A percentile compares a stretch with the other conserved stretches of the same genome.
phyloP scores from a whole-genome alignment of 2,329 filamentous ascomycete genomes.

The Monilinia aucupariae region DNA sequence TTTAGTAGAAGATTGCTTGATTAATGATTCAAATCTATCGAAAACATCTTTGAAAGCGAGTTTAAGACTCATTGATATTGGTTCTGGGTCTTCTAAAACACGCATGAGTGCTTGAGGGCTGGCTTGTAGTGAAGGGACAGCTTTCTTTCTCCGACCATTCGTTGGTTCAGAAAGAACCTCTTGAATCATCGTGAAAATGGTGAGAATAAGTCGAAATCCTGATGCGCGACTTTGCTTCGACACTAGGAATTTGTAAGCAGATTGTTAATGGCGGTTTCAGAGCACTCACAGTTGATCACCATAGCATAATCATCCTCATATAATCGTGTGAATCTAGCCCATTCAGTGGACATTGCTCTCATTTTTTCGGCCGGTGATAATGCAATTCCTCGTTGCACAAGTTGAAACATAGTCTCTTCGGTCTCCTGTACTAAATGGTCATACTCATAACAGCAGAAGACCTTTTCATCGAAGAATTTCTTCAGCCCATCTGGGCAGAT shows the following conservation, averaged over 20 bases:
- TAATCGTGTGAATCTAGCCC: constrained; percentile 41
- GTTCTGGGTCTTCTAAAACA: constrained; percentile 32
- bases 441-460: constrained; percentile 43
- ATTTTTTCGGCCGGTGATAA: constrained; percentile 44
- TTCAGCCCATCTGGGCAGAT: constrained; percentile 37
- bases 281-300: constrained; percentile 36
- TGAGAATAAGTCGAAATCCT: constrained; percentile 35
- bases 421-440: constrained; percentile 37
- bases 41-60: constrained; percentile 33
- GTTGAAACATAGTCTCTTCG: constrained; percentile 45
- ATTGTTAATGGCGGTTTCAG: not conserved
- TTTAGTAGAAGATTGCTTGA: constrained; percentile 31
- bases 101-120: constrained; percentile 31
- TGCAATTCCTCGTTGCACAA: constrained; percentile 43
- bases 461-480: constrained; percentile 37
- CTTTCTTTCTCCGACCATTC: constrained; percentile 15
- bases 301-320: constrained; percentile 40
- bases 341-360: constrained; percentile 41
- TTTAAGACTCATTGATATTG: constrained; percentile 32
- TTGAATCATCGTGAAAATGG: constrained; percentile 36
- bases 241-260: constrained; percentile 23
- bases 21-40: constrained; percentile 32
- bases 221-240: constrained; percentile 35
- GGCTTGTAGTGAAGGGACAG: constrained; percentile 31
- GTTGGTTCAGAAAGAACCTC: constrained; percentile 26